Evolutionary conservation across 768 basidiomycete genomes (phyloP).

Genomic region (Coprinellus micaceus): DNA sequence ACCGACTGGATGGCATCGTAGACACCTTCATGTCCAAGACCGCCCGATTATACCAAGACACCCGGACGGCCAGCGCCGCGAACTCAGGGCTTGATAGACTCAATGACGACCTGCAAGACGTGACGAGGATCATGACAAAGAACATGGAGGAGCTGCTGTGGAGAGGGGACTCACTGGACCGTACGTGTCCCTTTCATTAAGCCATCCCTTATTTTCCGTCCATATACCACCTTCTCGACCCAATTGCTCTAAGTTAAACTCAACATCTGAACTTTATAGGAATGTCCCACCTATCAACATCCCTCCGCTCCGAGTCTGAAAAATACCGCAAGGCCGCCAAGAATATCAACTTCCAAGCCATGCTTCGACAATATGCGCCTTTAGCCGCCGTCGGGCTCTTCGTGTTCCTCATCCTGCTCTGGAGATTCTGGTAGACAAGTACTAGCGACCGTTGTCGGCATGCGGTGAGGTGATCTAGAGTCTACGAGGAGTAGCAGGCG

Average conservation of each 20-base stretch:
- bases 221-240: too few relatives aligned
- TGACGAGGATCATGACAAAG: conserved; percentile 99
- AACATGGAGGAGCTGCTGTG: conserved; percentile 99
- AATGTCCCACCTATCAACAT: conserved; percentile 96
- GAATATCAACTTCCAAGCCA: conserved; percentile 90
- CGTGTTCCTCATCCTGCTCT: conserved; percentile 72
- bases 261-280: conserved; percentile 42
- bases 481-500: too few relatives aligned
- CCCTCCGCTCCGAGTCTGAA: conserved; percentile 92
- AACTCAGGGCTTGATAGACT: conserved; percentile 76
- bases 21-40: conserved; percentile 99
- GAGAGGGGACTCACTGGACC: conserved; percentile 95
- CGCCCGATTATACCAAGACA: conserved; percentile 90
- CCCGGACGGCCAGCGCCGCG: conserved; percentile 75
- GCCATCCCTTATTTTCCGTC: neutral
- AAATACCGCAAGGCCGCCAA: conserved; percentile 95
- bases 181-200: conserved; percentile 44
- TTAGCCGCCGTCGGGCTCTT: conserved; percentile 79
- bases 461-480: too few relatives aligned
- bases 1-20: too few relatives aligned
- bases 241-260: too few relatives aligned
- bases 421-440: conserved; percentile 60
- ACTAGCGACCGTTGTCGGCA: too few relatives aligned
- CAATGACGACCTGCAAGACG: conserved; percentile 96
- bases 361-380: conserved; percentile 95